Base-by-base conservation (phyloP, 306 rosid genomes). In the Pterocarpus santalinus region DNA sequence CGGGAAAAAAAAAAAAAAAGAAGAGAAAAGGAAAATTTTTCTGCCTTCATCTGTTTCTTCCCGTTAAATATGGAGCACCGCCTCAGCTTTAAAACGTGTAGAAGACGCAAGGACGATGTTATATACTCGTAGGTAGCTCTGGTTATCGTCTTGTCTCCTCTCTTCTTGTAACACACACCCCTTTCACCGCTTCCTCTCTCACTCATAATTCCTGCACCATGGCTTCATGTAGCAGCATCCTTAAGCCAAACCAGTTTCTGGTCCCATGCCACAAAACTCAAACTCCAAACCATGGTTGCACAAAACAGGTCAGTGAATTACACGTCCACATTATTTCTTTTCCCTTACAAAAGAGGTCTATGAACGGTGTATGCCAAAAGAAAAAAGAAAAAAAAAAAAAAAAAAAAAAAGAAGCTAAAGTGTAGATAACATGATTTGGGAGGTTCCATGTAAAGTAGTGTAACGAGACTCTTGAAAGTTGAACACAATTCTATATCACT, bases 201-300 rank as follows among this genome's bases (percentile, higher is more conserved):
- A 12, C 56, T 57, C 13, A 43, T 57, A 22, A 22, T 52, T 58
- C 38, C 44, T 77, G 32, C 76, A 79, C 80, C n/a, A 92, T 92
- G 94, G 90, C 87, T 55, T 76, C 83, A 66, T 84, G 85, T n/a
- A 78, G 85, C 39, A 79, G 79, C 73, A 64, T 81, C 34, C 4
- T 84, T 63, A 43, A 76, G 36, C 84, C 88, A 80, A 86, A 62
- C 51, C 90, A 73, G 12, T 65, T 78, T 38, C 30, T 87, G 62
- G 53, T 77, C 61, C 84, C 88, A 38, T 65, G 52, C 52, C 65
- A 68, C 3, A 65, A 63, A 7, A 13, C 80, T 75, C 53, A 82
- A 15, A 73, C 34, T 38, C 75, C 81, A 77, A 79, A 62, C 51
- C 75, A 43, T 35, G 62, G 61, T 55, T 70, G 72, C 83, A 71